Evolutionary conservation across 805 yeast genomes (phyloP).

Genomic region (Zygosaccharomyces rouxii): DNA sequence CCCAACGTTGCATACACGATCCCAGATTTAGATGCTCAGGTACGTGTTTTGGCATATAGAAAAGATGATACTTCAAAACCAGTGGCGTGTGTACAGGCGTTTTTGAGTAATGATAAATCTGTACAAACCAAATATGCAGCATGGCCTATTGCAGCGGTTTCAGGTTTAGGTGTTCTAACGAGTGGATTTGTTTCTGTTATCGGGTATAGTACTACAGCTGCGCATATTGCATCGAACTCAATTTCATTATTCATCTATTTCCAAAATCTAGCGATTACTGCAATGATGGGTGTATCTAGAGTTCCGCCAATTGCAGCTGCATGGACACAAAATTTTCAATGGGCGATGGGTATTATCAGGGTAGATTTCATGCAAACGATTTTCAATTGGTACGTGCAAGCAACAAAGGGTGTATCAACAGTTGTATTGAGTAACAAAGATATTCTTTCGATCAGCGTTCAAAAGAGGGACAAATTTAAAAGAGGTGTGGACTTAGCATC

Average conservation of each 20-base stretch:
- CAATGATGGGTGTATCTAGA: slow-evolving; percentile 90
- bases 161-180: slow-evolving; percentile 81
- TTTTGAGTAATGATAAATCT: slow-evolving; percentile 81
- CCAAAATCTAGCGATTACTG: slow-evolving; percentile 85
- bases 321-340: slow-evolving; percentile 94
- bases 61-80: slow-evolving; percentile 44
- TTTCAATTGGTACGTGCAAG: slow-evolving; percentile 90
- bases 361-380: slow-evolving; percentile 73
- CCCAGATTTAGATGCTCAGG: slow-evolving; percentile 93
- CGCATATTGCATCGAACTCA: slow-evolving; percentile 95
- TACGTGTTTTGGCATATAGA: slow-evolving; percentile 62
- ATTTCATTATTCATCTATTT: slow-evolving; percentile 89
- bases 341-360: slow-evolving; percentile 91
- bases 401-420: slow-evolving; percentile 88
- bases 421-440: slow-evolving; percentile 62
- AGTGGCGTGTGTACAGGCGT: slow-evolving; percentile 90
- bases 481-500: slow-evolving; percentile 39
- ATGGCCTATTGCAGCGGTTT: slow-evolving; percentile 93
- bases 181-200: slow-evolving; percentile 82
- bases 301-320: slow-evolving; percentile 97
- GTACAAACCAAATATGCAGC: slow-evolving; percentile 89
- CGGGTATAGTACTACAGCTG: slow-evolving; percentile 90
- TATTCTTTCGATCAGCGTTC: slow-evolving; percentile 78
- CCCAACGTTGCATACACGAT: slow-evolving; percentile 85
- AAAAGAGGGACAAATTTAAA: slow-evolving; percentile 42